Base-by-base conservation (phyloP, 768 basidiomycete genomes). In the Cystofilobasidium macerans region DNA sequence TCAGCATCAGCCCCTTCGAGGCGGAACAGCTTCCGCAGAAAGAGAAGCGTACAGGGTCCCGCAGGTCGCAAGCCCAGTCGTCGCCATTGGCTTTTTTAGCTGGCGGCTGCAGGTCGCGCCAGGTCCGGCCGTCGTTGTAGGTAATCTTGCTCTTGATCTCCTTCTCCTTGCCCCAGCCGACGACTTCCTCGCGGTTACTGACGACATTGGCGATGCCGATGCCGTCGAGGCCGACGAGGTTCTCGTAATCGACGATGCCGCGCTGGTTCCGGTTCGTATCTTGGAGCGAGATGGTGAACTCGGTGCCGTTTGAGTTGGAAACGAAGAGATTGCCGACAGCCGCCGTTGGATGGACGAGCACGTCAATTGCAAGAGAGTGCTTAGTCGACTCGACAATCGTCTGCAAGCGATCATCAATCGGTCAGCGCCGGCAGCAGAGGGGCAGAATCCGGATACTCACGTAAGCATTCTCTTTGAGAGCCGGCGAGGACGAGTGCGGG, bases 211-310 rank as follows among this genome's bases (percentile, higher is more conserved):
- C 87, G 22, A 99, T 78, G 0, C 91, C 95, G 13, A 97, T 85
- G 8, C 95, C 94, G 63, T 91, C 87, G 18, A 93, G 78, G 0
- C 89, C 89, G 70, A 86, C 86, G 40, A 76, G 75, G 66, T 82
- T 84, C 78, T 99, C 95, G 71, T 86, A 98, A 75, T 98, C 95
- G 40, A 98, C 94, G 67, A 84, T 95, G 13, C 93, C 95, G 67
- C 80, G 76, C 53, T 82, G 79, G 75, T 98, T 94, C 57, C 95
- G 80, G 75, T 98, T 98, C 6, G 95, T 98, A 72, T 94, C 86
- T 77, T 85, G 83, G 66, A 99, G 80, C 71, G 87, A 87, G 76
- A 93, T 82, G 13, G 91, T 87, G 75, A 98, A 99, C 76, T 84
- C 93, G 18, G 92, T 95, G 4, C 95, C 95, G 71, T 97, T 93